Evolutionary conservation across 1,284 basidiomycete species (phyloP).

Genomic region (Ustilago sp.): DNA sequence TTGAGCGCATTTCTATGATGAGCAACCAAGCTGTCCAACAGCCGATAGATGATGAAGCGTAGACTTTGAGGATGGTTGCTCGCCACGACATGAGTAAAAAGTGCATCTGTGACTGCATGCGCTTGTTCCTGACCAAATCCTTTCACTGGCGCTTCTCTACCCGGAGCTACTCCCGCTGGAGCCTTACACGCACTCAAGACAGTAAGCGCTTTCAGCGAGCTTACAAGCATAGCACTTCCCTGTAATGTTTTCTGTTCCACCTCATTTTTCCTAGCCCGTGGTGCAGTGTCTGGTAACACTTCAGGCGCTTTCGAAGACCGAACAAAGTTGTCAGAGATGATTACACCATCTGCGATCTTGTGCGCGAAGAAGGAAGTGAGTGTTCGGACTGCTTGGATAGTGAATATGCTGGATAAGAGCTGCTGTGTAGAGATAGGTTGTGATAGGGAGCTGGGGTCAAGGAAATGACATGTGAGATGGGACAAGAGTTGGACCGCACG

Average conservation of each 20-base stretch:
- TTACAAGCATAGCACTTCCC: constrained; percentile 62
- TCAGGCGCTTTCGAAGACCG: constrained; percentile 50
- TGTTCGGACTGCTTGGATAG: constrained; percentile 80
- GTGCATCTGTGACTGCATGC: constrained; percentile 75
- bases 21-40: constrained; percentile 84
- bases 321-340: constrained; percentile 55
- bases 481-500: constrained; percentile 76
- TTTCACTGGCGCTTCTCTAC: constrained; percentile 69
- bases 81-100: constrained; percentile 85
- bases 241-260: constrained; percentile 55
- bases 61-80: constrained; percentile 83
- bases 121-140: constrained; percentile 81
- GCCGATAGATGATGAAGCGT: constrained; percentile 82
- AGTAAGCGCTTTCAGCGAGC: constrained; percentile 76
- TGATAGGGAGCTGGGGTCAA: constrained; percentile 17
- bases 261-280: constrained; percentile 37
- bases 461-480: constrained; percentile 49
- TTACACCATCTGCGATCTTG: constrained; percentile 85
- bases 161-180: constrained; percentile 1
- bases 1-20: constrained; percentile 73
- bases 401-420: constrained; percentile 78
- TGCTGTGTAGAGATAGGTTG: constrained; percentile 42
- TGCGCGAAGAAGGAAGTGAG: constrained; percentile 84
- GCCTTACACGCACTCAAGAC: constrained; percentile 72
- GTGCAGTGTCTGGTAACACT: constrained; percentile 55